Base-by-base conservation (phyloP, 176 grass and related monocot species). In the Elymus sibiricus region DNA sequence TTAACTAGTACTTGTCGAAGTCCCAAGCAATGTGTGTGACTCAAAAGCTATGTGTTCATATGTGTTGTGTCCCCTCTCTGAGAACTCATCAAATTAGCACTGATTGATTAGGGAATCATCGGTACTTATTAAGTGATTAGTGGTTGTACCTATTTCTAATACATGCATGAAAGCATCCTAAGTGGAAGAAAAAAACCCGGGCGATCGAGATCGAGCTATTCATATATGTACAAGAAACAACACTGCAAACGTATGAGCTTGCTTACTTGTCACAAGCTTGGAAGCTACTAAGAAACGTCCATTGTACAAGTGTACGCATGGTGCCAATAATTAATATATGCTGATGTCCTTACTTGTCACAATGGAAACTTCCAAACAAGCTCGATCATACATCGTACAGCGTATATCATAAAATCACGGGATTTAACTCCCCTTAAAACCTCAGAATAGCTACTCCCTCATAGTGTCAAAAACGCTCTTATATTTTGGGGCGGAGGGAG, bases 251-350 rank as follows among this genome's bases (percentile, higher is more conserved):
- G 16, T 53, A 53, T 58, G 55, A 22, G 55, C 19, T 58, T 58
- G 72, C 72, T 75, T 29, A 75, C 72, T 75, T 75, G 72, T 75
- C 72, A 75, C 72, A 51, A 75, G 43, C 43, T 75, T 49, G 13
- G 43, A 75, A 51, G 71, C 6, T 47, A 46, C 42, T 44, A 28
- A 75, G 43, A 58, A 58, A 4, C 43, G 25, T 75, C 72, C 72
- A 51, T 75, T 26, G 46, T 51, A 75, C 72, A 75, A 75, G 72
- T 75, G 72, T 75, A 25, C 37, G 7, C 72, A 75, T 51, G 43
- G 16, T 75, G 72, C 72, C 72, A 75, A 75, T 51, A 58, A 58
- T 58, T 9, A 58, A 58, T 58, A 21, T 22, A 31, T 1, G 28
- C 72, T 11, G 43, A 75, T 29, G 42, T 6, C 25, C 72, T 75